Percentiles rank a stretch among this genome's conserved stretches.
phyloP scores from a whole-genome alignment of 495 filamentous ascomycete species.

The Penicillium lagena region DNA sequence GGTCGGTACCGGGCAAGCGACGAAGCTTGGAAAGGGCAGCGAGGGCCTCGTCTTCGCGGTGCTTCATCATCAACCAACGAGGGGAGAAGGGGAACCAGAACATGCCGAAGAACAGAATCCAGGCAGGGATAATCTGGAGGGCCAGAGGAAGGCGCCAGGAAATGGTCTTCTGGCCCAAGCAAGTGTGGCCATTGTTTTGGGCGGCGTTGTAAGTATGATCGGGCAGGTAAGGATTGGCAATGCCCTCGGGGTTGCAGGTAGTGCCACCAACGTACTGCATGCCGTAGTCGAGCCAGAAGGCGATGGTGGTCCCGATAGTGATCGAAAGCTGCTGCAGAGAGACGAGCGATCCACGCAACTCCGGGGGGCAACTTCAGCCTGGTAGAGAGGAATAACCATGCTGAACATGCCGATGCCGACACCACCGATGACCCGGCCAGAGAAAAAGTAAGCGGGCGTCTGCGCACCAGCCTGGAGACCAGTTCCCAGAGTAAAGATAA shows the following conservation, averaged over 20 bases:
- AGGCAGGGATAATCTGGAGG: slow-evolving; percentile 49
- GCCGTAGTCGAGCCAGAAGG: slow-evolving; percentile 73
- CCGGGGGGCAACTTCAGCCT: slow-evolving; percentile 71
- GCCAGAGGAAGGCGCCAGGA: slow-evolving; percentile 39
- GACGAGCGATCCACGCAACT: slow-evolving; percentile 68
- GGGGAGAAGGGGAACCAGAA: slow-evolving; percentile 73
- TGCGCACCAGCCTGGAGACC: slow-evolving; percentile 34
- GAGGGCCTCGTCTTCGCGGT: slow-evolving; percentile 70
- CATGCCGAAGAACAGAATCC: slow-evolving; percentile 63
- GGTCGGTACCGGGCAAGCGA: slow-evolving; percentile 53
- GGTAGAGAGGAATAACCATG: slow-evolving; percentile 55
- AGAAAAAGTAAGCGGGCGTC: slow-evolving; percentile 33
- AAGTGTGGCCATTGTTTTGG: slow-evolving; percentile 64
- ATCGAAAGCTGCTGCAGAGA: slow-evolving; percentile 75
- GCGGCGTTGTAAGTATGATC: slow-evolving; percentile 22
- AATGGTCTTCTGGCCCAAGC: slow-evolving; percentile 34
- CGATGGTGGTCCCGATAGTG: slow-evolving; percentile 60
- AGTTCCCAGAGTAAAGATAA: slow-evolving; percentile 65
- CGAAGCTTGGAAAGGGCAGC: slow-evolving; percentile 59
- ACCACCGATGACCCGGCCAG: slow-evolving; percentile 44
- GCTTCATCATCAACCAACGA: slow-evolving; percentile 70
- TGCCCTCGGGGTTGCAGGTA: slow-evolving; percentile 41
- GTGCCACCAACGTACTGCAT: slow-evolving; percentile 58
- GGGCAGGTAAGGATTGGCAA: slow-evolving; percentile 20
- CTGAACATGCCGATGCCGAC: slow-evolving; percentile 62